Percentiles rank a stretch among this genome's conserved stretches.
These are phyloP conservation scores for Spizellomyces sp. DNA, from an alignment of 192 early-diverging fungal genomes.

Conservation along the genomic window DNA sequence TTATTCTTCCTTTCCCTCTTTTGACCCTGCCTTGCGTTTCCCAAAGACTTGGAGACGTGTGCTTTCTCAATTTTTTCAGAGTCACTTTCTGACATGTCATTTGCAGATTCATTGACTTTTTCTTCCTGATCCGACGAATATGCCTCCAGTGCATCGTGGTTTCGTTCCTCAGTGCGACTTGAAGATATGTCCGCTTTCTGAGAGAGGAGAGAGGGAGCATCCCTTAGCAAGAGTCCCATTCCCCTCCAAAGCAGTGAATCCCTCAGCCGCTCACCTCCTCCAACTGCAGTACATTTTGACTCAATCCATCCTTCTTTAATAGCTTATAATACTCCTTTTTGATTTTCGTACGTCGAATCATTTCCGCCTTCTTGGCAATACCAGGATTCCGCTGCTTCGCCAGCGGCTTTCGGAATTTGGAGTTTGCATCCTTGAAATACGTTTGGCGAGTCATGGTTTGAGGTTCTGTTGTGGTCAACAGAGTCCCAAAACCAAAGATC, in stretches of 20 bases:
- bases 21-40: not conserved
- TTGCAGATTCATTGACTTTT: too few relatives aligned
- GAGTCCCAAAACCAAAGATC: too few relatives aligned
- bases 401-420: too few relatives aligned
- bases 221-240: not conserved
- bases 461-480: too few relatives aligned
- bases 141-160: too few relatives aligned
- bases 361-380: conserved; percentile 31
- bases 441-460: too few relatives aligned
- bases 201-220: not conserved
- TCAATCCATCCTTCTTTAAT: conserved; percentile 23
- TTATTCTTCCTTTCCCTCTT: not conserved
- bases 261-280: conserved; percentile 4
- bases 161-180: too few relatives aligned
- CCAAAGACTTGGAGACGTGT: not conserved
- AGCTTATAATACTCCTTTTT: conserved; percentile 37
- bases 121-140: too few relatives aligned
- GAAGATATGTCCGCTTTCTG: too few relatives aligned
- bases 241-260: not conserved
- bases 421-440: too few relatives aligned
- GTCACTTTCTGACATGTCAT: not conserved
- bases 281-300: not conserved
- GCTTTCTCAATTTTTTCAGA: not conserved
- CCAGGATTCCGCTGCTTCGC: conserved; percentile 9
- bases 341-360: conserved; percentile 32